Evolutionary conservation across 2,329 filamentous ascomycete genomes (phyloP).

Genomic region (Geosmithia flava): DNA sequence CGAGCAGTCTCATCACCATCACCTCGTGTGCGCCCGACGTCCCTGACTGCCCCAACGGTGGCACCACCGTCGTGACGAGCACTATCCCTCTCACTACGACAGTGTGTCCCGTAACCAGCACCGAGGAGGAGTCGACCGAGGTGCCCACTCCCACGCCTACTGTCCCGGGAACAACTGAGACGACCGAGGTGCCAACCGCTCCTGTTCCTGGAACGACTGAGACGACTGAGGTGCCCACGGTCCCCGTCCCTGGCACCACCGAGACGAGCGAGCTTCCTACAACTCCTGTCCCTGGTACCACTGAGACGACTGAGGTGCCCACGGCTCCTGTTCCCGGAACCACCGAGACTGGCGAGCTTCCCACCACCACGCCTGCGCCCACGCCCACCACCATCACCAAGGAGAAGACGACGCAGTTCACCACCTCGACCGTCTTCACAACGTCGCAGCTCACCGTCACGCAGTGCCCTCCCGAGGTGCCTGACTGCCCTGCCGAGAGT

Average conservation of each 20-base stretch:
- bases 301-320: conserved; percentile 1
- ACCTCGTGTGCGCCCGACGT: conserved; percentile 6
- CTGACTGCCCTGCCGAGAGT: conserved; percentile 6
- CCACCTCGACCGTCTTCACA: conserved; percentile 8
- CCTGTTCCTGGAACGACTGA: conserved; percentile 4
- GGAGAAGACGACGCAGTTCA: conserved; percentile 5
- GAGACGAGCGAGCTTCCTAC: background rate
- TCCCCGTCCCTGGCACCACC: conserved; percentile 4
- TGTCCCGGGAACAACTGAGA: background rate
- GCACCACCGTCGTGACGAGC: conserved; percentile 6
- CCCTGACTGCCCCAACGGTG: conserved; percentile 7
- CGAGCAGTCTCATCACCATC: conserved; percentile 10
- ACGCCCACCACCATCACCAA: conserved; percentile 11
- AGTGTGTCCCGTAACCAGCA: conserved; percentile 5
- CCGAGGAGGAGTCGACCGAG: background rate
- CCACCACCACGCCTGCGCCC: background rate
- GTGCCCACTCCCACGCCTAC: conserved; percentile 4
- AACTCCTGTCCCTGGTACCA: conserved; percentile 3
- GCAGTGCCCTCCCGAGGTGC: conserved; percentile 3
- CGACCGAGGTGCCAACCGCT: conserved; percentile 1
- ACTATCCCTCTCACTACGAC: conserved; percentile 5
- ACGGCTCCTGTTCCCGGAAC: background rate
- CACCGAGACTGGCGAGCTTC: conserved; percentile 2
- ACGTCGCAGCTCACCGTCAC: conserved; percentile 11
- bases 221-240: background rate